These are phyloP conservation scores for Porphyrellus cyaneotinctus DNA, from an alignment of 768 basidiomycete genomes.

Conservation along the genomic window DNA sequence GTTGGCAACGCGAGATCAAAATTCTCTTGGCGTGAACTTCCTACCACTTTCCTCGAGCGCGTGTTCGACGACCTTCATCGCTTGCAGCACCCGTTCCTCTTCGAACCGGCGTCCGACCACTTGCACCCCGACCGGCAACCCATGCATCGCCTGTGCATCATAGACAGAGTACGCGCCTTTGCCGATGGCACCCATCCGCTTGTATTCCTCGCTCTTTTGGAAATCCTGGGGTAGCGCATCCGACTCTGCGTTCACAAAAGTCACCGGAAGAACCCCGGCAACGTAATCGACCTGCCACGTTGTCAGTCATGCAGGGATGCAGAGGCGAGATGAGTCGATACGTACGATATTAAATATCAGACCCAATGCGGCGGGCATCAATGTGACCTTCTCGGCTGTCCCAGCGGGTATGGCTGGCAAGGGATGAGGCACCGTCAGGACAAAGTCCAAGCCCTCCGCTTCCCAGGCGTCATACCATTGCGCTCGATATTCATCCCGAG, in stretches of 20 bases:
- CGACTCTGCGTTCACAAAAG: conserved; percentile 41
- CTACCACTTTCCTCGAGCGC: conserved; percentile 22
- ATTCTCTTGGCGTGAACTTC: conserved; percentile 21
- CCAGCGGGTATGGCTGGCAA: conserved; percentile 37
- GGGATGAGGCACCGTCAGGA: conserved; percentile 38
- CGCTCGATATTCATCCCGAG: conserved; percentile 22
- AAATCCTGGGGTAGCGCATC: conserved; percentile 39
- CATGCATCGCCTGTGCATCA: conserved; percentile 59
- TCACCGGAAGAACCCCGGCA: conserved; percentile 59
- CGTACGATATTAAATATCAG: conserved; percentile 46
- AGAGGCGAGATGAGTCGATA: background rate
- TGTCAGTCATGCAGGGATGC: background rate
- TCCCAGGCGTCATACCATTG: conserved; percentile 39
- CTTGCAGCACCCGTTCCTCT: conserved; percentile 70
- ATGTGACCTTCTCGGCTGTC: conserved; percentile 31
- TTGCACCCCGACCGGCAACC: conserved; percentile 66
- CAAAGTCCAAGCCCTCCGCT: conserved; percentile 37
- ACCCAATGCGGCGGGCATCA: conserved; percentile 31
- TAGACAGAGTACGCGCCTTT: conserved; percentile 49
- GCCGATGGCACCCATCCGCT: conserved; percentile 41
- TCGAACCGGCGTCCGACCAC: conserved; percentile 58
- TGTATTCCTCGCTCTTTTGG: conserved; percentile 19
- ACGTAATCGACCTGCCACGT: conserved; percentile 46
- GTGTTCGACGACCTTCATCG: conserved; percentile 56
- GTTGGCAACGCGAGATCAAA: conserved; percentile 14